Evolutionary conservation across 805 yeast species (phyloP).

Genomic region (Teunomyces aglyptinius): DNA sequence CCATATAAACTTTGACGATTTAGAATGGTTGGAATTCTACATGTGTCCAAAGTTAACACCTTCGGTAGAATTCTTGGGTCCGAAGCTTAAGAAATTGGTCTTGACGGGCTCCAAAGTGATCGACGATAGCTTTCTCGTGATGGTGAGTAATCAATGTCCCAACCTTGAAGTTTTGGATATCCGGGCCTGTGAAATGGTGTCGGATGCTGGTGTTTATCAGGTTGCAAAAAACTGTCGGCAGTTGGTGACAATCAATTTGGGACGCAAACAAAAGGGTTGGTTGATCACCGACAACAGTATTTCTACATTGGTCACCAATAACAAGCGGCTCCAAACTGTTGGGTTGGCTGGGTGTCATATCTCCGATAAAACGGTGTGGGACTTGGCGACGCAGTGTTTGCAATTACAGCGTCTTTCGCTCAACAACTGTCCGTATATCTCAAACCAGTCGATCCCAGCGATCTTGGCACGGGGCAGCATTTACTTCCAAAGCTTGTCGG

Average conservation of each 20-base stretch:
- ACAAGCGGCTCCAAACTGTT: conserved; percentile 57
- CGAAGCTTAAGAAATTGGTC: conserved; percentile 41
- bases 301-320: conserved; percentile 53
- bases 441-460: conserved; percentile 58
- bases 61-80: conserved; percentile 26
- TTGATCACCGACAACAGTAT: conserved; percentile 70
- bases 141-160: conserved; percentile 55
- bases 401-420: conserved; percentile 65
- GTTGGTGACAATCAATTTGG: conserved; percentile 66
- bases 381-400: conserved; percentile 52
- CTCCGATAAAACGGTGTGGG: conserved; percentile 79
- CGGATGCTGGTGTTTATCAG: conserved; percentile 73
- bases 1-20: conserved; percentile 41
- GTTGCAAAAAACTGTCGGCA: conserved; percentile 59
- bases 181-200: conserved; percentile 76
- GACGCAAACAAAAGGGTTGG: conserved; percentile 69
- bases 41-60: conserved; percentile 77
- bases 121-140: conserved; percentile 56
- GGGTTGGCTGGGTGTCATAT: conserved; percentile 89
- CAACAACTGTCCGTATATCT: conserved; percentile 64
- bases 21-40: conserved; percentile 75
- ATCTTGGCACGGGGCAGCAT: conserved; percentile 35
- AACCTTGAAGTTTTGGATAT: conserved; percentile 65
- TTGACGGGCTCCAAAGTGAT: conserved; percentile 71
- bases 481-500: conserved; percentile 51